Evolutionary conservation across 2,329 filamentous ascomycete genomes (phyloP).

Genomic region (Scedosporium apiospermum): DNA sequence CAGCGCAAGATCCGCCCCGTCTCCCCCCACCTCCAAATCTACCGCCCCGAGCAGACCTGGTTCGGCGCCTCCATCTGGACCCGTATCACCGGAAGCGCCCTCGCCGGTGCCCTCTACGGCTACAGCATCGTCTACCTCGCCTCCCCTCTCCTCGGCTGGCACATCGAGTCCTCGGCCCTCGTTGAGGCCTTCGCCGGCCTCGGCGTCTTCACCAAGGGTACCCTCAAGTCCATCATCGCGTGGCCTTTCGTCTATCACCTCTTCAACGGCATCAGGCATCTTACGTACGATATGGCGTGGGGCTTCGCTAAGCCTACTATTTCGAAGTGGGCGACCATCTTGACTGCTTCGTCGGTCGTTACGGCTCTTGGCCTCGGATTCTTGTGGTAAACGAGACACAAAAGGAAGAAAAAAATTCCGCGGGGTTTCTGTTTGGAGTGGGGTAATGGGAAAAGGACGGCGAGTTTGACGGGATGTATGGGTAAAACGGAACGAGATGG

Average conservation of each 20-base stretch:
- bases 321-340: conserved; percentile 32
- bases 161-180: conserved; percentile 49
- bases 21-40: conserved; percentile 77
- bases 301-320: conserved; percentile 42
- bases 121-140: conserved; percentile 75
- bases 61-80: conserved; percentile 62
- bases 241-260: conserved; percentile 53
- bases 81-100: conserved; percentile 70
- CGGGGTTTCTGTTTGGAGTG: too few species aligned
- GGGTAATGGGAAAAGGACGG: neutral
- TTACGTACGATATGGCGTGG: conserved; percentile 40
- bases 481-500: neutral
- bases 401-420: neutral
- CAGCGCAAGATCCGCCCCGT: conserved; percentile 78
- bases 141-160: conserved; percentile 61
- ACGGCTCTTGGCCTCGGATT: conserved; percentile 35
- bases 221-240: conserved; percentile 42
- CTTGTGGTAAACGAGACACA: conserved; percentile 27
- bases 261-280: conserved; percentile 45
- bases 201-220: conserved; percentile 49
- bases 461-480: neutral
- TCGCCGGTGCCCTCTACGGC: conserved; percentile 68
- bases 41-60: conserved; percentile 81
- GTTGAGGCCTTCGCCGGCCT: conserved; percentile 51
- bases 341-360: conserved; percentile 37